phyloP scores from a whole-genome alignment of 768 basidiomycete genomes.

The Sporobolomyces phaffii region DNA sequence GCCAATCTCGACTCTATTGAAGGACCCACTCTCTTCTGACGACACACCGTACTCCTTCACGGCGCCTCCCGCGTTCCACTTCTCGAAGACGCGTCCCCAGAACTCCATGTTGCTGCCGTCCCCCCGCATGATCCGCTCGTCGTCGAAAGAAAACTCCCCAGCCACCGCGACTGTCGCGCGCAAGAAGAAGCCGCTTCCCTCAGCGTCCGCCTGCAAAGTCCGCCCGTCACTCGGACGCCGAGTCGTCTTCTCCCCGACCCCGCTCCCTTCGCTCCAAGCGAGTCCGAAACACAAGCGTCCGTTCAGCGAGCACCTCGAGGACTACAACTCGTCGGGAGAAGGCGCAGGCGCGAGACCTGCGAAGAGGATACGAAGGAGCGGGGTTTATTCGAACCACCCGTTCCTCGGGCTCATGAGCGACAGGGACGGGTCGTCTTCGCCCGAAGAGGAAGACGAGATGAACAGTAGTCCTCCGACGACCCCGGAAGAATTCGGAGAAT shows the following conservation, averaged over 20 bases:
- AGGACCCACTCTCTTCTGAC: background rate
- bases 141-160: slow-evolving; percentile 6
- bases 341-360: background rate
- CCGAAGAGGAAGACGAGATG: background rate
- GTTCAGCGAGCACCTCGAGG: background rate
- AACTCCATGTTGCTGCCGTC: background rate
- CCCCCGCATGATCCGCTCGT: background rate
- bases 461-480: slow-evolving; percentile 1
- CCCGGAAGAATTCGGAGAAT: background rate
- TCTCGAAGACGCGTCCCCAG: background rate
- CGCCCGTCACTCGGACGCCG: background rate
- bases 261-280: slow-evolving; percentile 22
- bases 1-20: background rate
- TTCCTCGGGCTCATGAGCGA: slow-evolving; percentile 2
- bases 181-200: background rate
- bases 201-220: background rate
- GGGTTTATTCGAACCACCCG: slow-evolving; percentile 26
- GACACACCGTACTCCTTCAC: background rate
- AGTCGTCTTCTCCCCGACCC: slow-evolving; percentile 29
- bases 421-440: background rate
- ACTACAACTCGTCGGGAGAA: background rate
- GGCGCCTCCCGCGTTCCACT: background rate
- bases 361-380: background rate
- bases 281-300: slow-evolving; percentile 20
- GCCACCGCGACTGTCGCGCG: background rate